These are phyloP conservation scores for Piper longum DNA, from an alignment of 164 flowering plant species.

Conservation along the genomic window DNA sequence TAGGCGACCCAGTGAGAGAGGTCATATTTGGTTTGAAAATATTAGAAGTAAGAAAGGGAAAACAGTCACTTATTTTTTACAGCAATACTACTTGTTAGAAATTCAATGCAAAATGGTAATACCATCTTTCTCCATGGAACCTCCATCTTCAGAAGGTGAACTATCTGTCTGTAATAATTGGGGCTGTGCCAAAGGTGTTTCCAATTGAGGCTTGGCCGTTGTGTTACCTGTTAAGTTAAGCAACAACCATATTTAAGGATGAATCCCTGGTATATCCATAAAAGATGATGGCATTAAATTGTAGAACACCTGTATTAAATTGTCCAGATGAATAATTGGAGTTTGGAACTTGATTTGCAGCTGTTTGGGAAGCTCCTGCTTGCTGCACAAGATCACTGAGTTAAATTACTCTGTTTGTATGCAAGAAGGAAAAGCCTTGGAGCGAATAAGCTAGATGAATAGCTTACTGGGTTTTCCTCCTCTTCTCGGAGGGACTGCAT, in stretches of 20 bases:
- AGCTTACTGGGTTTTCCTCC: constrained; percentile 49
- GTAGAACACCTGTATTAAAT: constrained; percentile 17
- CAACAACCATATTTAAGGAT: not conserved
- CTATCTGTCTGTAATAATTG: constrained; percentile 34
- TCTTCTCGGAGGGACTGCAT: constrained; percentile 87
- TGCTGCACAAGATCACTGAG: constrained; percentile 8
- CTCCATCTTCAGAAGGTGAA: constrained; percentile 30
- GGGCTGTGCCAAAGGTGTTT: constrained; percentile 31
- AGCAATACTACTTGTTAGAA: too few relatives aligned
- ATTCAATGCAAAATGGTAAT: not conserved
- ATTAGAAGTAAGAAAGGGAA: not conserved
- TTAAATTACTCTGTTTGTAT: not conserved
- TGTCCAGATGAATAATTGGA: constrained; percentile 18
- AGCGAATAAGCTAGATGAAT: not conserved
- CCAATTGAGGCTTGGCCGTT: constrained; percentile 26
- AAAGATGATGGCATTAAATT: not conserved
- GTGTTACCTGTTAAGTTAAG: constrained; percentile 37
- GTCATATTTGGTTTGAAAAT: too few relatives aligned
- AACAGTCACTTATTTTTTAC: not conserved
- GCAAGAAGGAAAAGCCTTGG: not conserved
- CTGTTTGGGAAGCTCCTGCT: constrained; percentile 21
- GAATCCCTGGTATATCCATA: not conserved
- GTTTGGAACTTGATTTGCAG: constrained; percentile 21
- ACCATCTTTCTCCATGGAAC: constrained; percentile 39
- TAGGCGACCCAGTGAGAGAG: too few relatives aligned